These are phyloP conservation scores for Mayamaea pseudoterrestris DNA, from an alignment of 108 stramenopile genomes.

Conservation along the genomic window DNA sequence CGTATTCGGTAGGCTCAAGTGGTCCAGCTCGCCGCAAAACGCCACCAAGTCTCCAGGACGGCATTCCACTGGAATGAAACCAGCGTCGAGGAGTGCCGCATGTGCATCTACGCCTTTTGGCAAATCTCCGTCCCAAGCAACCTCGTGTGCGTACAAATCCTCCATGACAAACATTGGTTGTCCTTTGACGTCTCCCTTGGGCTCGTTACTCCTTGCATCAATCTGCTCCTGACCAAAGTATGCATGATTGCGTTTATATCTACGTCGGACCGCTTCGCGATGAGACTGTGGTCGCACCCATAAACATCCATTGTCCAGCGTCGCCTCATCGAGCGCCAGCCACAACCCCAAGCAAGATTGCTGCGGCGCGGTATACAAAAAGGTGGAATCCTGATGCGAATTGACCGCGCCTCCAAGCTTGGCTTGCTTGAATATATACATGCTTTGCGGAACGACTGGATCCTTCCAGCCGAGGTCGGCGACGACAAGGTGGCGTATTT, in stretches of 20 bases:
- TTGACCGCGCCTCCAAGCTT: constrained; percentile 80
- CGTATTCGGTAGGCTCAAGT: constrained; percentile 78
- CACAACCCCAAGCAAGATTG: constrained; percentile 89
- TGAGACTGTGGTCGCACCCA: constrained; percentile 87
- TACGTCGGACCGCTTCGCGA: constrained; percentile 53
- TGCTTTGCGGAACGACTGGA: constrained; percentile 82
- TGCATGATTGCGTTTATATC: constrained; percentile 68
- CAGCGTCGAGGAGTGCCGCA: constrained; percentile 38
- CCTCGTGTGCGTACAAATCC: constrained; percentile 5
- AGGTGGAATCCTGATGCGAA: constrained; percentile 89
- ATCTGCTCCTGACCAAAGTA: constrained; percentile 34
- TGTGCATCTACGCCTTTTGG: constrained; percentile 30
- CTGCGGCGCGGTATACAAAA: constrained; percentile 75
- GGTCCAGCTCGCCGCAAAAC: constrained; percentile 81
- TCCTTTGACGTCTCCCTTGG: constrained; percentile 5
- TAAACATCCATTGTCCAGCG: constrained; percentile 85
- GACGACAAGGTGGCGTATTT: constrained; percentile 42
- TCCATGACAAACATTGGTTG: constrained; percentile 5
- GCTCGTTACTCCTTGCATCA: constrained; percentile 5
- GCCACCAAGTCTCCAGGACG: constrained; percentile 80
- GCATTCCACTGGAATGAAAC: constrained; percentile 79
- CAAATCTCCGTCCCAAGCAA: constrained; percentile 60
- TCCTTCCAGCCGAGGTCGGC: constrained; percentile 67
- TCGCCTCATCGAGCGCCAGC: constrained; percentile 88
- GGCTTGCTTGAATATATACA: constrained; percentile 94